These are phyloP conservation scores for Trichoderma afroharzianum DNA, from an alignment of 2,329 filamentous ascomycete species.

Conservation along the genomic window DNA sequence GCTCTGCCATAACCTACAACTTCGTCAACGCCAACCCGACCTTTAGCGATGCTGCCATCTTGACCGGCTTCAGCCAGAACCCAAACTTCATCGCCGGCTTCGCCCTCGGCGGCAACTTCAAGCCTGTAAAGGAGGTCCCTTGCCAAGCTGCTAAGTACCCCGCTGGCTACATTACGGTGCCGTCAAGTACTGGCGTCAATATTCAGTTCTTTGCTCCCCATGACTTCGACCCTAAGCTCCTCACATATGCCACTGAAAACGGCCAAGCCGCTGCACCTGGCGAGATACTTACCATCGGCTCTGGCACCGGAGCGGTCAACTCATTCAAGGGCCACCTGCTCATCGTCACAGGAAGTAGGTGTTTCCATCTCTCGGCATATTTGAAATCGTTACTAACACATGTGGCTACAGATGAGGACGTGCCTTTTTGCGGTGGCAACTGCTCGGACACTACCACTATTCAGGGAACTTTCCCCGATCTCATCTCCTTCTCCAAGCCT, in stretches of 20 bases:
- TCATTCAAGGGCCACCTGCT: slow-evolving; percentile 52
- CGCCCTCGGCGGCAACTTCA: slow-evolving; percentile 44
- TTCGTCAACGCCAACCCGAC: slow-evolving; percentile 50
- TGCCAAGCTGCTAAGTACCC: slow-evolving; percentile 33
- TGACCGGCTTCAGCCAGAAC: slow-evolving; percentile 58
- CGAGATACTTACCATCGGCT: slow-evolving; percentile 55
- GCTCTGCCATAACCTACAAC: slow-evolving; percentile 54
- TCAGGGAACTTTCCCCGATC: slow-evolving; percentile 33
- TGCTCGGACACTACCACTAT: slow-evolving; percentile 45
- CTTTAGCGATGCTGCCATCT: slow-evolving; percentile 54
- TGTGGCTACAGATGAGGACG: slow-evolving; percentile 37
- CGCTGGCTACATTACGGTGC: slow-evolving; percentile 51
- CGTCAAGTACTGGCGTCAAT: slow-evolving; percentile 46
- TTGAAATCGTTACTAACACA: neutral
- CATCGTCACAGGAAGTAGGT: slow-evolving; percentile 54
- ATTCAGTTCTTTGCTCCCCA: slow-evolving; percentile 50
- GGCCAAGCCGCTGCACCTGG: slow-evolving; percentile 57
- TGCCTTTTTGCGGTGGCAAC: slow-evolving; percentile 61
- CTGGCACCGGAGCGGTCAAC: slow-evolving; percentile 31
- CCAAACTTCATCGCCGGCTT: slow-evolving; percentile 42
- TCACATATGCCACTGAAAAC: slow-evolving; percentile 41
- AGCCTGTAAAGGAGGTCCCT: slow-evolving; percentile 37
- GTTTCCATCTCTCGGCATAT: neutral
- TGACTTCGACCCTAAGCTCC: slow-evolving; percentile 52
- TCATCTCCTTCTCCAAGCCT: slow-evolving; percentile 40